Evolutionary conservation across 768 basidiomycete species (phyloP), one percentile per base, ranked within the genome.

Genomic region (Suillus subaureus): DNA sequence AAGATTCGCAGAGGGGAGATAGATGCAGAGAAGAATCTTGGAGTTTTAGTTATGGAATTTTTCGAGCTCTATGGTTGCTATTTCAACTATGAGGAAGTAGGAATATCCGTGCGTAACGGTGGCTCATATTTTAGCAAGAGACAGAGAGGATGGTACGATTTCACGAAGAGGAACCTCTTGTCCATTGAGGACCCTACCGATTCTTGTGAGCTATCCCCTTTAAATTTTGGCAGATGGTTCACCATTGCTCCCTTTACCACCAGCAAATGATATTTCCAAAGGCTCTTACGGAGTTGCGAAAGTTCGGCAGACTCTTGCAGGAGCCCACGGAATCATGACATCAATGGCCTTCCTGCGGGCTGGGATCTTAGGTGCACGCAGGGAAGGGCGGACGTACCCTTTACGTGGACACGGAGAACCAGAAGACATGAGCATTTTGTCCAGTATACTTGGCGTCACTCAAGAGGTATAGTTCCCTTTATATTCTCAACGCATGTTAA

Each of bases 161-260:
- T 80, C 62, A 80, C 78, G 61, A 84, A 84, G 71, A 78, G 80
- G 16, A 79, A 82, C 35, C 78, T 92, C 68, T 79, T 99, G 56
- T 91, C 89, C 6, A 92, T 99, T 35, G 97, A 99, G 76, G 97
- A 99, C 78, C 97, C 97, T 13, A 91, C 89, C 16, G 96, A 98
- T 78, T 79, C 85, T 33, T 82, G 96, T 97, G 71, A 78, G 94
- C 84, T 7, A 35, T 51, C 61, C 45, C 61, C 42, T 18, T 23
- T 61, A 26, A 15, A 23, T 56, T 35, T 51, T 37, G 43, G 49
- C 52, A 15, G 33, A 21, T 33, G n/a, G 26, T 66, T 63, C 49
- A 62, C 57, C 15, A 21, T 57, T 42, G 39, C 13, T 31, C 43
- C 42, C 49, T 62, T 64, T 51, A 2, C 72, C 23, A 9, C 18